Percentiles rank a stretch among this genome's conserved stretches.
Conservation (phyloP, 169 alveolate genomes). For the Plasmodium ovale region DNA sequence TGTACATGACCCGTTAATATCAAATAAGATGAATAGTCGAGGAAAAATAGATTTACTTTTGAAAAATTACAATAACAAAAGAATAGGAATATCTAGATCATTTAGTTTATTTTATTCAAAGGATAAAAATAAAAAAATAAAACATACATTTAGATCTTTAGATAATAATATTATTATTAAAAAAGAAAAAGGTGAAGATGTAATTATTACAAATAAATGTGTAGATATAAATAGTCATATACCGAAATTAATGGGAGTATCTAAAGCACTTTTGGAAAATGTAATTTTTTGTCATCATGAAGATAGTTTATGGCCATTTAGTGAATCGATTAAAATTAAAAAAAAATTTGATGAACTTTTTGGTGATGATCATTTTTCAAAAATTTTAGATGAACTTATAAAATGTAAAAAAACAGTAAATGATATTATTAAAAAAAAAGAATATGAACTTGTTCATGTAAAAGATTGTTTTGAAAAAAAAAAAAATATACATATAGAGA, state of each 20-base stretch:
- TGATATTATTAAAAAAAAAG: conserved; percentile 64
- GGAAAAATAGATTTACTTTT: conserved; percentile 91
- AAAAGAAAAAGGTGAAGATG: conserved; percentile 71
- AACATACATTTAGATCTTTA: conserved; percentile 83
- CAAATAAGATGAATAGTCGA: conserved; percentile 89
- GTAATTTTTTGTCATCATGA: conserved; percentile 99
- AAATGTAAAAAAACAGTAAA: conserved; percentile 63
- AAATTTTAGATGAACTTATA: conserved; percentile 76
- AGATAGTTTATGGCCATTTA: conserved; percentile 97
- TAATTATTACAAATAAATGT: conserved; percentile 84
- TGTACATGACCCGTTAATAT: conserved; percentile 94
- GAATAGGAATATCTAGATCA: conserved; percentile 86
- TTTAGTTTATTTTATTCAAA: conserved; percentile 85
- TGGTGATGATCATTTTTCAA: conserved; percentile 87
- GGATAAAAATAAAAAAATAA: conserved; percentile 79
- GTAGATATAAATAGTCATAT: conserved; percentile 93
- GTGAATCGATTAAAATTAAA: conserved; percentile 94
- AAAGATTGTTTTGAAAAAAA: conserved; percentile 21
- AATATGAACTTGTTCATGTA: conserved; percentile 38
- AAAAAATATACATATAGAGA: conserved; percentile 41
- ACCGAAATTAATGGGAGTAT: conserved; percentile 95
- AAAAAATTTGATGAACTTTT: conserved; percentile 97
- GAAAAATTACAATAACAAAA: conserved; percentile 78
- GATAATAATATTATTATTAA: conserved; percentile 42
- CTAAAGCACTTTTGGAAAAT: conserved; percentile 94